Conservation (phyloP, 202 grass and related monocot genomes). For the Bolboschoenoplectus hybrid region DNA sequence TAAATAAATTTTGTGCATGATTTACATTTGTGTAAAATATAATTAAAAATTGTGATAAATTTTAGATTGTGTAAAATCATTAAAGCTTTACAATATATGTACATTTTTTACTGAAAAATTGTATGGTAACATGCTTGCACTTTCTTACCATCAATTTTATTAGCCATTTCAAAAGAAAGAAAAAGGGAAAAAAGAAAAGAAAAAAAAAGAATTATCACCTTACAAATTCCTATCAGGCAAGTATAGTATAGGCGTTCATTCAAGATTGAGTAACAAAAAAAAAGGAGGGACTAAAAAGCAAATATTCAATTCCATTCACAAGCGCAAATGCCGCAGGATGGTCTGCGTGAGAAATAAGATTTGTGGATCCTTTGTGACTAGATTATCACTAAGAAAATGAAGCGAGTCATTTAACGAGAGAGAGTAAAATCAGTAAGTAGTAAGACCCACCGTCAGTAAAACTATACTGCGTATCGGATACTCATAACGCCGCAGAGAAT, state of each 20-base stretch:
- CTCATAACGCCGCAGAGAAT: not conserved
- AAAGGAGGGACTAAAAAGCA: conserved; percentile 13
- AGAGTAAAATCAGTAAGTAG: not conserved
- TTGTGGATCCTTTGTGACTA: not conserved
- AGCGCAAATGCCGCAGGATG: conserved; percentile 57
- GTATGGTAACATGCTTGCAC: not conserved
- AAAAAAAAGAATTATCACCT: not conserved
- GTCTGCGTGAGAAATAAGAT: conserved; percentile 31
- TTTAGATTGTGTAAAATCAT: not conserved
- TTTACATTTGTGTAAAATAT: not conserved
- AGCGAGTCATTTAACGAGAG: not conserved
- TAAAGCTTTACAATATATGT: not conserved
- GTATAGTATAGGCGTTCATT: not conserved
- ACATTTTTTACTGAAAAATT: too few species aligned
- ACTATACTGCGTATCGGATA: not conserved
- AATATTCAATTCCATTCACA: conserved; percentile 38
- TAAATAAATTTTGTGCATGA: not conserved
- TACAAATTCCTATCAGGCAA: not conserved
- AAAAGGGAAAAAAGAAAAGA: not conserved
- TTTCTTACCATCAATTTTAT: not conserved
- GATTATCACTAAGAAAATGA: not conserved
- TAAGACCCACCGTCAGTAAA: not conserved
- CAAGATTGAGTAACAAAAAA: not conserved
- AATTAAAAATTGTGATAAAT: too few species aligned
- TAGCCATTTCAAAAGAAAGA: not conserved